Evolutionary conservation across 2,329 filamentous ascomycete genomes (phyloP).

Genomic region (Colletotrichum limetticola): DNA sequence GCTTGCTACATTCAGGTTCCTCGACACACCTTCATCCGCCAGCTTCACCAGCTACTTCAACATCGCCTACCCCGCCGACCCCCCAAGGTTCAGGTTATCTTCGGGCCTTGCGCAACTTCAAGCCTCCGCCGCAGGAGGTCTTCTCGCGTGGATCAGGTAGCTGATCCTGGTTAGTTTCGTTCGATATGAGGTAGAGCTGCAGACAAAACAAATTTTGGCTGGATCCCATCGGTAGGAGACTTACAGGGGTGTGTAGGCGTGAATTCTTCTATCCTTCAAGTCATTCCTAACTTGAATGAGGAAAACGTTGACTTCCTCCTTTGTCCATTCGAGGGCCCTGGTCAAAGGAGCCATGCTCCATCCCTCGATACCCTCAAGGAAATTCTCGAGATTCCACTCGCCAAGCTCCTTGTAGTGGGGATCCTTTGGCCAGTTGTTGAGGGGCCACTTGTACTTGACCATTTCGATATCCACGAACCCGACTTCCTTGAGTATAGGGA

Average conservation of each 20-base stretch:
- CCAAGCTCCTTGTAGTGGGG: slow-evolving; percentile 48
- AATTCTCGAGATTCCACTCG: slow-evolving; percentile 44
- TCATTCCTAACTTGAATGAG: slow-evolving; percentile 44
- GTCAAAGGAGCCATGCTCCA: slow-evolving; percentile 43
- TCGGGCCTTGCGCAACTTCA: no score
- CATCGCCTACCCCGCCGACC: no score
- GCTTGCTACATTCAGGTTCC: no score
- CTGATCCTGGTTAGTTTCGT: not conserved
- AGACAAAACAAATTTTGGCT: no score
- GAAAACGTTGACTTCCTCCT: slow-evolving; percentile 43
- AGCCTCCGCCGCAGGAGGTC: not conserved
- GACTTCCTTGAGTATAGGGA: slow-evolving; percentile 45
- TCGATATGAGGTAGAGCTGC: no score
- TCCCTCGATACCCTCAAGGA: slow-evolving; percentile 43
- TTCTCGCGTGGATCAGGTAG: not conserved
- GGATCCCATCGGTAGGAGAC: not conserved
- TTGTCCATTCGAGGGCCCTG: slow-evolving; percentile 41
- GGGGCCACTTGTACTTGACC: slow-evolving; percentile 43
- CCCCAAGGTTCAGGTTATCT: no score
- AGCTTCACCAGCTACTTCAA: no score
- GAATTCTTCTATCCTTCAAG: slow-evolving; percentile 41
- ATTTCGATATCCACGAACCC: slow-evolving; percentile 48
- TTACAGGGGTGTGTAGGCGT: slow-evolving; percentile 43
- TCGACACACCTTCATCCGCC: no score
- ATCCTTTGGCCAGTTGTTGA: slow-evolving; percentile 49